These are phyloP conservation scores for Effrenium voratum DNA, from an alignment of 73 alveolate species.

Conservation along the genomic window DNA sequence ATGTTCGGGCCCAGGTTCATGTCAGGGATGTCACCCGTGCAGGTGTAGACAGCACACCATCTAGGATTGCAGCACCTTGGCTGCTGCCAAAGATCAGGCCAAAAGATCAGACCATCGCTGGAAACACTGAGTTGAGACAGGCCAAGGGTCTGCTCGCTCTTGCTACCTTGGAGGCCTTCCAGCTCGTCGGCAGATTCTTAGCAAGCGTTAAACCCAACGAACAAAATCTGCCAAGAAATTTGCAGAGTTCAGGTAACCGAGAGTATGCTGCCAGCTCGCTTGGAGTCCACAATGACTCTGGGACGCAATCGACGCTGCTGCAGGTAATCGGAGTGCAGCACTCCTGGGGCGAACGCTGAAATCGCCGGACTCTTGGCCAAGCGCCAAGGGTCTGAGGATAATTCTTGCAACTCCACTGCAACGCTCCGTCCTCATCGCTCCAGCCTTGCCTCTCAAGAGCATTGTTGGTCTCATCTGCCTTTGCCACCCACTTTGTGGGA, in stretches of 20 bases:
- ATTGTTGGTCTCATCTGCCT: constrained; percentile 41
- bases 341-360: background rate
- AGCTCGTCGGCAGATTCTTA: constrained; percentile 68
- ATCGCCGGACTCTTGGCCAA: background rate
- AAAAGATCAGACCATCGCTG: background rate
- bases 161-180: constrained; percentile 80
- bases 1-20: background rate
- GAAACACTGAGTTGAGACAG: background rate
- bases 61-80: constrained; percentile 70
- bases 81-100: background rate
- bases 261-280: background rate
- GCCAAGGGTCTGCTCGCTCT: constrained; percentile 47
- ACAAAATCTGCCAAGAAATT: too few relatives aligned
- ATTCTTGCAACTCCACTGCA: too few relatives aligned
- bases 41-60: constrained; percentile 74
- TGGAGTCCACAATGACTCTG: constrained; percentile 68
- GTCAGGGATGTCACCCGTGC: constrained; percentile 61
- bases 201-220: background rate
- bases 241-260: too few relatives aligned
- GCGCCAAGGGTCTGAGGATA: background rate
- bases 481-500: constrained; percentile 67
- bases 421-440: constrained; percentile 47
- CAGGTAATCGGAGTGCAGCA: constrained; percentile 73
- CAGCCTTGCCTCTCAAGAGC: constrained; percentile 43
- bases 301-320: constrained; percentile 82